Percentiles rank a stretch among this genome's conserved stretches.
phyloP scores from a whole-genome alignment of 2,329 filamentous ascomycete species.

The Endoconidiophora laricicola region DNA sequence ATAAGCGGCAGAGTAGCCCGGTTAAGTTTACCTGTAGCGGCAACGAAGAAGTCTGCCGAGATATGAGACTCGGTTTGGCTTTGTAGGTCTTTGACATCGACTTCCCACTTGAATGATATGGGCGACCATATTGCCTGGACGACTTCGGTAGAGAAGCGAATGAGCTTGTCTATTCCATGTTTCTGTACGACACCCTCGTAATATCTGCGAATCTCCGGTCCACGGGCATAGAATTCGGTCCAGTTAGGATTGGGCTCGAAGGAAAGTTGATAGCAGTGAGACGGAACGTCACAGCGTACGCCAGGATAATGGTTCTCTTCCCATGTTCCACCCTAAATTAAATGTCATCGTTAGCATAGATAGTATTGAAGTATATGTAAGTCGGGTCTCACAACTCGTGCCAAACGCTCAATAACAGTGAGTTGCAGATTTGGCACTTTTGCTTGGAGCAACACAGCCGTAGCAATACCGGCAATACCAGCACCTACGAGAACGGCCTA shows the following conservation, averaged over 20 bases:
- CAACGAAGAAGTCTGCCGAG: slow-evolving; percentile 14
- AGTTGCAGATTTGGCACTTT: slow-evolving; percentile 13
- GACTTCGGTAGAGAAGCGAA: slow-evolving; percentile 5
- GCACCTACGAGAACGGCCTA: slow-evolving; percentile 24
- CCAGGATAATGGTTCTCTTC: slow-evolving; percentile 44
- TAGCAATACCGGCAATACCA: slow-evolving; percentile 31
- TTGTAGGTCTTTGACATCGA: not conserved
- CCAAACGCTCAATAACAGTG: slow-evolving; percentile 12
- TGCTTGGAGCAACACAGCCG: slow-evolving; percentile 13
- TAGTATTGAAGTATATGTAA: not conserved
- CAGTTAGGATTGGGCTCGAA: slow-evolving; percentile 53
- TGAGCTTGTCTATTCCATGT: not conserved
- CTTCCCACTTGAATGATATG: slow-evolving; percentile 10
- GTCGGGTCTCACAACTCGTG: slow-evolving; percentile 7
- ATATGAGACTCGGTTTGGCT: not conserved
- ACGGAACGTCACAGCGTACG: slow-evolving; percentile 50
- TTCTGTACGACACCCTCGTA: slow-evolving; percentile 20
- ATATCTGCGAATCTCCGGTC: slow-evolving; percentile 49
- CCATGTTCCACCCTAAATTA: slow-evolving; percentile 27
- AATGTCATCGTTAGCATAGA: slow-evolving; percentile 10
- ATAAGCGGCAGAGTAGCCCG: slow-evolving; percentile 29
- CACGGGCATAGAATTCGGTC: slow-evolving; percentile 50
- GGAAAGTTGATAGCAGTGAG: slow-evolving; percentile 54
- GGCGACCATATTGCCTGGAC: slow-evolving; percentile 13
- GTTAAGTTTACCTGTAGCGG: slow-evolving; percentile 18